Evolutionary conservation across 106 monocot genomes (phyloP).

Genomic region (Gastrodia elata): DNA sequence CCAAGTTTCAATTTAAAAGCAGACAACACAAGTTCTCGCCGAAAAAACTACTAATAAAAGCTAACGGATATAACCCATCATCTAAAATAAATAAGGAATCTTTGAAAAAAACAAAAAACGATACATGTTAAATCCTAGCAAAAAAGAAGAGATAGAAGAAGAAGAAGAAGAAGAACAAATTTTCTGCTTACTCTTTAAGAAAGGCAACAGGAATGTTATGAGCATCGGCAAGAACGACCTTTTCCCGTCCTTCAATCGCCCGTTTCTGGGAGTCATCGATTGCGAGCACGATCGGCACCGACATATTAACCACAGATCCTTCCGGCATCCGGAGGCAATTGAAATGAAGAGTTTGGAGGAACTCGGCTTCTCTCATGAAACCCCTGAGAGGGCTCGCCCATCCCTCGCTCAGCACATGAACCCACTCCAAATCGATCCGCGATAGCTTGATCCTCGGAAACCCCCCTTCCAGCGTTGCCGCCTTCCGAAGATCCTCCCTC

Average conservation of each 20-base stretch:
- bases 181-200: constrained; percentile 52
- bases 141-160: background rate
- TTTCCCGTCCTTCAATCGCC: constrained; percentile 35
- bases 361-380: constrained; percentile 96
- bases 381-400: constrained; percentile 97
- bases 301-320: constrained; percentile 82
- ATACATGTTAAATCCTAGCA: background rate
- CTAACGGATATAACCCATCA: background rate
- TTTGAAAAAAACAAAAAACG: background rate
- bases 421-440: constrained; percentile 75
- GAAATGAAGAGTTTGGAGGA: constrained; percentile 99
- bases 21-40: background rate
- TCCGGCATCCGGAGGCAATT: constrained; percentile 63
- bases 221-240: constrained; percentile 44
- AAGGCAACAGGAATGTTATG: constrained; percentile 40
- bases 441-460: constrained; percentile 39
- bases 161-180: background rate
- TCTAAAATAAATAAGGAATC: background rate
- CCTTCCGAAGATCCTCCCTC: constrained; percentile 35
- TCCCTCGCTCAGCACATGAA: constrained; percentile 94
- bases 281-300: constrained; percentile 90
- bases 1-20: background rate
- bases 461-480: constrained; percentile 33
- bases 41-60: background rate
- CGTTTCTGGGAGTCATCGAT: constrained; percentile 65